phyloP scores from a whole-genome alignment of 176 grass and related monocot genomes.

The Musa schizocarpa region DNA sequence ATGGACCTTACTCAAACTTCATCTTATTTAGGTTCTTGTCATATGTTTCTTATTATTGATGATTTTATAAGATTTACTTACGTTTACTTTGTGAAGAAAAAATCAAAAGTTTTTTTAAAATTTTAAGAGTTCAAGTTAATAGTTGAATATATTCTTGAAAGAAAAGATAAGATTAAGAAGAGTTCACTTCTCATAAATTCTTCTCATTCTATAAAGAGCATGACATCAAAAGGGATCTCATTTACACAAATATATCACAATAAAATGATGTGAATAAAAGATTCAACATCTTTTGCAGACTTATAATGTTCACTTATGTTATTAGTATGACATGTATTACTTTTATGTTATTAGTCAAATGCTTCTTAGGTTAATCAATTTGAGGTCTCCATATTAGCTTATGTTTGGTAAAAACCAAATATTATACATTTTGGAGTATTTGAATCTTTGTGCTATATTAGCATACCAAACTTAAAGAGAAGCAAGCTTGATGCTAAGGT shows the following conservation, averaged over 20 bases:
- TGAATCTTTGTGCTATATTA: background rate
- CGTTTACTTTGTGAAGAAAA: background rate
- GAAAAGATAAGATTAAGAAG: background rate
- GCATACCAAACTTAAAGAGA: background rate
- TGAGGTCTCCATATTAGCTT: too few species aligned
- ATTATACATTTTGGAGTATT: background rate
- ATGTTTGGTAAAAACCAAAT: background rate
- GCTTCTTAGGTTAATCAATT: background rate
- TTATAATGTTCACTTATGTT: too few species aligned
- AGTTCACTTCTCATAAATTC: background rate
- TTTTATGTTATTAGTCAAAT: background rate
- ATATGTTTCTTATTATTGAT: background rate
- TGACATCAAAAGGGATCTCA: background rate
- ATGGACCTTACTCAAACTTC: background rate
- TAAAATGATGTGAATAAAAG: too few species aligned
- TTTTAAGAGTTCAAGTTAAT: background rate
- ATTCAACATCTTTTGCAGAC: too few species aligned
- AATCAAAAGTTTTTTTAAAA: background rate
- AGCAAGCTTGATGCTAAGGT: background rate
- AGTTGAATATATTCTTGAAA: background rate
- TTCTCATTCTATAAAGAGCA: background rate
- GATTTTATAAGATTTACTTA: background rate
- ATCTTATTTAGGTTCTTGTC: background rate
- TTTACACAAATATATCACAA: background rate
- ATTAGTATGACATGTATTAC: background rate